Evolutionary conservation across 2,329 filamentous ascomycete species (phyloP), one percentile per base, ranked within the genome.

Genomic region (Botryotinia convoluta): DNA sequence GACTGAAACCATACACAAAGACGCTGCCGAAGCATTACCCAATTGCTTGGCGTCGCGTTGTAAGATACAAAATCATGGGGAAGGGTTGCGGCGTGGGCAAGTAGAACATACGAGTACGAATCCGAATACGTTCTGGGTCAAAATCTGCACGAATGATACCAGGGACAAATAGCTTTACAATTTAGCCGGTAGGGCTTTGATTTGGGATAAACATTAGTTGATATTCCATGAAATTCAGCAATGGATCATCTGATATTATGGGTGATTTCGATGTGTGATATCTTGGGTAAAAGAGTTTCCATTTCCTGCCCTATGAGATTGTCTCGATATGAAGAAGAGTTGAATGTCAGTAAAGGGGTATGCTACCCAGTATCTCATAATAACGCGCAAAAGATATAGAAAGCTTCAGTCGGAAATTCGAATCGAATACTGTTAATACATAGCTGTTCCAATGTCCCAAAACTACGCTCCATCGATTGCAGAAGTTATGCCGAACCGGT

Each of bases 401-500:
- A 63, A 71, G 69, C 69, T 29, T 44, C 60, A 57, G 60, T 51
- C 44, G 62, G 14, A 60, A 59, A 32, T n/a, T 57, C 70, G 54
- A 63, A 61, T 44, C 68, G 32, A 64, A 65, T 60, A 39, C 45
- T 74, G 74, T 64, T 75, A 61, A 61, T 77, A 76, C 73, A 76
- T 62, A 44, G 54, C 69, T 54, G 51, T 74, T 64, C 60, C n/a
- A 70, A 68, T 45, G 61, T 60, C 71, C 69, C 62, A 73, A 48
- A 39, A 63, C 54, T 22, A 74, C 60, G 39, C 73, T 73, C 74
- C 72, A 60, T 48, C 62, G 73, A 74, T 74, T 65, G 54, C 76
- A 59, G 75, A 77, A 44, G 35, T 42, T 79, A 75, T 77, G 76
- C 78, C 77, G 73, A 75, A 75, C 73, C 69, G 74, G 74, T 73